Evolutionary conservation across 2,329 filamentous ascomycete genomes (phyloP).

Genomic region (Pseudogymnoascus sp.): DNA sequence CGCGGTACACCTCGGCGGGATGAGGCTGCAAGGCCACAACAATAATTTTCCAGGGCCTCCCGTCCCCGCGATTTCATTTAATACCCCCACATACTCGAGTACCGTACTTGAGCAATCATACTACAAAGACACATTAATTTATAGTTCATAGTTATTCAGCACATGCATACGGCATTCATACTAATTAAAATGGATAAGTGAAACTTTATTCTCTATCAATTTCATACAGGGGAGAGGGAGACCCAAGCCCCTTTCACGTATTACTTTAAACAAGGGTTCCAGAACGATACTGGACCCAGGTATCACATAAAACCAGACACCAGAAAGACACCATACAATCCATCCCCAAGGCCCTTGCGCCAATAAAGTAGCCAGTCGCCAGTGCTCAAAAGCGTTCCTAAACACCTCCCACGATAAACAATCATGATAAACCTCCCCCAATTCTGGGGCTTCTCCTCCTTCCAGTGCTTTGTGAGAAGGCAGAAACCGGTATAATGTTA

Average conservation of each 20-base stretch:
- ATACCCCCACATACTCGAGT: not conserved
- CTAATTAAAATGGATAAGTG: not conserved
- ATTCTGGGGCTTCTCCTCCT: conserved; percentile 26
- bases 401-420: not conserved
- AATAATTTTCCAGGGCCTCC: conserved; percentile 1
- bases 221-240: not conserved
- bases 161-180: not conserved
- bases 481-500: conserved; percentile 19
- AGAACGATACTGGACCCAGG: not conserved
- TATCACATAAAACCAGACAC: not conserved
- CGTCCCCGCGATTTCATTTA: not conserved
- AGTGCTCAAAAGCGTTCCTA: not conserved
- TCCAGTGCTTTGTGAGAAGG: conserved; percentile 23
- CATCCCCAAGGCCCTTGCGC: not conserved
- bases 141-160: not conserved
- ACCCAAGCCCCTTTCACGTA: conserved; percentile 6
- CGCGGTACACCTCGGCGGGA: not conserved
- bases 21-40: conserved; percentile 9
- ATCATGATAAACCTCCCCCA: conserved; percentile 5
- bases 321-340: conserved; percentile 4
- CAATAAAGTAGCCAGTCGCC: conserved; percentile 5
- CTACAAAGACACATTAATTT: not conserved
- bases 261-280: conserved; percentile 3
- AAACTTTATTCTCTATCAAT: not conserved
- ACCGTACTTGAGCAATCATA: not conserved